Conservation (phyloP, 371 early-diverging fungal species). For the Umbelopsis sp. region DNA sequence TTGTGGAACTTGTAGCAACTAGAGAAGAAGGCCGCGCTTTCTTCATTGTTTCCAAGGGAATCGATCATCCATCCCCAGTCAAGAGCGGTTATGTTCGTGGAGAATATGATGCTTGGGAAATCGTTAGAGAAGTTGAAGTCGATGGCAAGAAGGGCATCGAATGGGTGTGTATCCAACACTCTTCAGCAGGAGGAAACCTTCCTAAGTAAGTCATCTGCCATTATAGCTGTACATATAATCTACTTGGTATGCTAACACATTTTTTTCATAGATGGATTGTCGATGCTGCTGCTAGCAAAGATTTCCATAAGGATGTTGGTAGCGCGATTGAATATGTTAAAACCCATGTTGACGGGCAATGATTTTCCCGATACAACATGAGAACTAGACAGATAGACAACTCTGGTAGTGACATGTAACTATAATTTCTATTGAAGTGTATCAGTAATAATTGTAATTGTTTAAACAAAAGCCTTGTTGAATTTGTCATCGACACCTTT, state of each 20-base stretch:
- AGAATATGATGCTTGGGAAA: constrained; percentile 36
- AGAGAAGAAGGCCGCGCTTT: constrained; percentile 26
- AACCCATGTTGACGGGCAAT: background rate
- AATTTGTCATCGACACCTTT: too few relatives aligned
- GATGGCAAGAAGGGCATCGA: constrained; percentile 26
- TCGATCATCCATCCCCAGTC: constrained; percentile 13
- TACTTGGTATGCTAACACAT: background rate
- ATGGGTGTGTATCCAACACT: constrained; percentile 37
- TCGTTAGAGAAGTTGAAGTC: constrained; percentile 25
- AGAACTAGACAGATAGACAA: background rate
- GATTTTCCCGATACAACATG: background rate
- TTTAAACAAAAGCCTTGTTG: too few relatives aligned
- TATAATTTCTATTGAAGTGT: too few relatives aligned
- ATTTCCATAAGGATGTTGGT: constrained; percentile 30
- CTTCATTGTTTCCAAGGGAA: constrained; percentile 33
- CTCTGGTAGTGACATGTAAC: too few relatives aligned
- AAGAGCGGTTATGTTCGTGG: constrained; percentile 31
- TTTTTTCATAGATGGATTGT: constrained; percentile 16
- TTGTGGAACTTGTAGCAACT: constrained; percentile 35
- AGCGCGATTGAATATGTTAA: constrained; percentile 27
- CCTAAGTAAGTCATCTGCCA: constrained; percentile 14
- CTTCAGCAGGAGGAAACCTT: constrained; percentile 32
- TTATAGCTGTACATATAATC: background rate
- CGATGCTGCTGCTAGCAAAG: constrained; percentile 27
- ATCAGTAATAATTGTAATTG: too few relatives aligned